Evolutionary conservation across 208 protist species (phyloP).

Genomic region (Novymonas esmeraldas): DNA sequence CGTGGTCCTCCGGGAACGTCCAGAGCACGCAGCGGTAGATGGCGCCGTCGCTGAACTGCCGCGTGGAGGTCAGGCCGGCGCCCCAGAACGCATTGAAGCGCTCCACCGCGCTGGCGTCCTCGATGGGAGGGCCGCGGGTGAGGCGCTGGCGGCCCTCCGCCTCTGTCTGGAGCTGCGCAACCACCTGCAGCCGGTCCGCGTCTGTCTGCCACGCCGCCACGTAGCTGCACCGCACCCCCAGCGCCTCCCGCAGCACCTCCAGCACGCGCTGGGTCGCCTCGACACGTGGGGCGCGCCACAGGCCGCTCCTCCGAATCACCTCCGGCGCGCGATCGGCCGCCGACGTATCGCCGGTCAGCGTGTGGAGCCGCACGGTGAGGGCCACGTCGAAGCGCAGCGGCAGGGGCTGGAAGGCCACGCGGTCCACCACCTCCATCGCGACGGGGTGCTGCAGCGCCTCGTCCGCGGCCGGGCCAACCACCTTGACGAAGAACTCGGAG

Average conservation of each 20-base stretch:
- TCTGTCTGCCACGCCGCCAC: slow-evolving; percentile 53
- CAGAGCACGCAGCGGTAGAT: slow-evolving; percentile 88
- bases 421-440: slow-evolving; percentile 52
- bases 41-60: slow-evolving; percentile 86
- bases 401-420: slow-evolving; percentile 62
- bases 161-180: slow-evolving; percentile 60
- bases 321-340: slow-evolving; percentile 19
- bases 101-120: slow-evolving; percentile 64
- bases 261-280: slow-evolving; percentile 29
- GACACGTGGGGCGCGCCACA: slow-evolving; percentile 23
- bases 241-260: slow-evolving; percentile 45
- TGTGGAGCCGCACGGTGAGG: slow-evolving; percentile 33
- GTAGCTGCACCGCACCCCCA: slow-evolving; percentile 48
- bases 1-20: slow-evolving; percentile 57
- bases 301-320: slow-evolving; percentile 16
- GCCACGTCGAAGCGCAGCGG: slow-evolving; percentile 72
- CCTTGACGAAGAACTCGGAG: slow-evolving; percentile 52
- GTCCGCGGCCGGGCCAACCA: slow-evolving; percentile 65
- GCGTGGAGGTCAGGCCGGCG: slow-evolving; percentile 60
- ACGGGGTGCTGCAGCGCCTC: slow-evolving; percentile 66
- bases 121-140: slow-evolving; percentile 73
- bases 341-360: neutral
- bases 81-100: slow-evolving; percentile 88
- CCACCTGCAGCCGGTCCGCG: slow-evolving; percentile 49
- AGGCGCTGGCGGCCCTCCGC: slow-evolving; percentile 76